Percentiles rank a stretch among this genome's conserved stretches.
Evolutionary conservation across 352 stramenopile genomes (phyloP).

Genomic region (Phytophthora melonis): DNA sequence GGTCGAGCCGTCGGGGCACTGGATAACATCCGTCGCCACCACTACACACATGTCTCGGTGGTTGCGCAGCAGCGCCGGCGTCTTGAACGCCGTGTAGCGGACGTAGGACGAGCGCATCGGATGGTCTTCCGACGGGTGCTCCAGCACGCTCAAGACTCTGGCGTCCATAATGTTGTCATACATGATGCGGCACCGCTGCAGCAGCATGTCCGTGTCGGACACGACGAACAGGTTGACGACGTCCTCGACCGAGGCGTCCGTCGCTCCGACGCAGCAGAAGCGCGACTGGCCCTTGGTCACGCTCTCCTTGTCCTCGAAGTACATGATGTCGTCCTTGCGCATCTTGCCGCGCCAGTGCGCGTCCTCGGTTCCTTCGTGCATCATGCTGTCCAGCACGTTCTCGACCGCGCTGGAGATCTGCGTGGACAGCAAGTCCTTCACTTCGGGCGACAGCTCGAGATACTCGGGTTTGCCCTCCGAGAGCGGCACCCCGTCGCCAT

Average conservation of each 20-base stretch:
- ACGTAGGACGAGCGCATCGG: constrained; percentile 52
- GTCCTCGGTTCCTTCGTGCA: constrained; percentile 39
- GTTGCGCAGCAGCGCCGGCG: constrained; percentile 40
- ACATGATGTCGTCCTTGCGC: constrained; percentile 48
- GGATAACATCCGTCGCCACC: constrained; percentile 49
- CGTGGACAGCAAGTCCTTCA: constrained; percentile 39
- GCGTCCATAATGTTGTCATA: constrained; percentile 56
- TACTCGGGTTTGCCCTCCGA: constrained; percentile 20
- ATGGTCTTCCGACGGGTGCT: constrained; percentile 37
- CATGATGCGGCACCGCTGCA: constrained; percentile 47
- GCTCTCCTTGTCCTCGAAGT: constrained; percentile 47
- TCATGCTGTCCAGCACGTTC: constrained; percentile 49
- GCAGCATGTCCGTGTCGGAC: constrained; percentile 43
- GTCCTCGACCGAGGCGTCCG: constrained; percentile 47
- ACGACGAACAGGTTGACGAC: constrained; percentile 50
- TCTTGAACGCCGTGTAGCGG: constrained; percentile 52
- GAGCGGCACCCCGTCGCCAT: constrained; percentile 15
- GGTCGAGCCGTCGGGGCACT: constrained; percentile 44
- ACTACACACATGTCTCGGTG: constrained; percentile 54
- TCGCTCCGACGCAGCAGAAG: constrained; percentile 48
- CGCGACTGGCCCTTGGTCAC: constrained; percentile 41
- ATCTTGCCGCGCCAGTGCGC: constrained; percentile 41
- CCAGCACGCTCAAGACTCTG: constrained; percentile 44
- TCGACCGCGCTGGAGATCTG: constrained; percentile 44
- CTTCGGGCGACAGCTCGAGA: constrained; percentile 31